Evolutionary conservation across 2,329 filamentous ascomycete species (phyloP), one percentile per base, ranked within the genome.

Genomic region (Exophiala sp.): DNA sequence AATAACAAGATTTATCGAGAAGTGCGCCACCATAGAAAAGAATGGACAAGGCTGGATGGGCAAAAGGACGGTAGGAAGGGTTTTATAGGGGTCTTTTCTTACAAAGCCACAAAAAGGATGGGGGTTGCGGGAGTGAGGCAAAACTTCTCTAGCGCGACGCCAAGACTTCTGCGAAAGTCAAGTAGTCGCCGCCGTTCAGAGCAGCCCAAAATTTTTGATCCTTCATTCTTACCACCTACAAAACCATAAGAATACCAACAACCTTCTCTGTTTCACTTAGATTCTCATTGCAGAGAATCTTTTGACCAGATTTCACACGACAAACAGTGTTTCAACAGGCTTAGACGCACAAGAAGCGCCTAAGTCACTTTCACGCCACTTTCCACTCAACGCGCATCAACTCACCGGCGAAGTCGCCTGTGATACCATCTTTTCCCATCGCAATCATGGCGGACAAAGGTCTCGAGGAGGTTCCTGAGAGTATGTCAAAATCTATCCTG

Each of bases 361-460:
- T 49, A 54, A 41, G 47, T 50, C 45, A 32, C 46, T 42, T 29
- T 47, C 48, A 50, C 56, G 51, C 53, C 56, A 54, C 53, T 51
- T 55, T 53, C n/a, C 53, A 61, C 46, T 29, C 40, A 22, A 21
- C 58, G 56, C 43, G 19, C n/a, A n/a, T 34, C 41, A 81, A 84
- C 79, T 88, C 81, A 73, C 77, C 80, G 85, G 82, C 79, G 83
- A 75, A 76, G 52, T 54, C 72, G 85, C 83, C 85, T 88, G 86
- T 81, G 83, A 79, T 81, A 72, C 69, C 55, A 67, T 68, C 65
- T 64, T 66, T 75, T 78, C 76, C 83, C 75, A 78, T 76, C 83
- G 83, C 88, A 91, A 96, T 86, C 82, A 97, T 97, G 91, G 91
- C 90, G 88, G 86, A 88, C 67, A 95, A 94, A 81, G 91, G 91